phyloP scores from a whole-genome alignment of 1,284 basidiomycete species.

The Pyrrhoderma noxium region DNA sequence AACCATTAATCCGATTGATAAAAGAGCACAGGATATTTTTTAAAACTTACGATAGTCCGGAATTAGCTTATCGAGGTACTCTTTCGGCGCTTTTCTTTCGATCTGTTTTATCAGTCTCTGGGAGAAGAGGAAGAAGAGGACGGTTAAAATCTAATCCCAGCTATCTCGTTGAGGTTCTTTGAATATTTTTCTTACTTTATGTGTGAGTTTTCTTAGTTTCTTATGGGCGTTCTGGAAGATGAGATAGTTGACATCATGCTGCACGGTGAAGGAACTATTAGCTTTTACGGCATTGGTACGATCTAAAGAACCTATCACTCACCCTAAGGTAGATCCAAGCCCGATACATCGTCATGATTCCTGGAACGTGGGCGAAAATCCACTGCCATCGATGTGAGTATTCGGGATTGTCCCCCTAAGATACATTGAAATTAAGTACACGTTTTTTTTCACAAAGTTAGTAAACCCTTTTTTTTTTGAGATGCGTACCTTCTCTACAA shows the following conservation, averaged over 20 bases:
- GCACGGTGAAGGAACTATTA: not conserved
- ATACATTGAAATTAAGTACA: not conserved
- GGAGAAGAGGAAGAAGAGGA: not conserved
- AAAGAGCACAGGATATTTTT: too few species aligned
- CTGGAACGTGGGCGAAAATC: slow-evolving; percentile 43
- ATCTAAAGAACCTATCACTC: slow-evolving; percentile 17
- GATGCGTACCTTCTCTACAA: slow-evolving; percentile 22
- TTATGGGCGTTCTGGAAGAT: slow-evolving; percentile 10
- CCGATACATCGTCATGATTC: slow-evolving; percentile 39
- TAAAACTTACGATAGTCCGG: slow-evolving; percentile 39
- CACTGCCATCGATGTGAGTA: slow-evolving; percentile 41
- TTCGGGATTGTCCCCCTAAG: slow-evolving; percentile 24
- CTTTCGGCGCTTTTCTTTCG: slow-evolving; percentile 36
- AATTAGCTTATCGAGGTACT: slow-evolving; percentile 36
- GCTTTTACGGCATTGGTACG: too few species aligned
- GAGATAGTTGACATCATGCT: slow-evolving; percentile 13
- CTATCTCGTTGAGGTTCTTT: too few species aligned
- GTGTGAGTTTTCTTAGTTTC: slow-evolving; percentile 5
- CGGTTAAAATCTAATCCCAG: not conserved
- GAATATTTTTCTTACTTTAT: slow-evolving; percentile 5
- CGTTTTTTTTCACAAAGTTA: not conserved
- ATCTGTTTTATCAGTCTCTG: slow-evolving; percentile 40
- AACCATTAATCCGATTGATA: too few species aligned
- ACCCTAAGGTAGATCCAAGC: slow-evolving; percentile 39
- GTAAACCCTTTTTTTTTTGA: slow-evolving; percentile 29